Percentiles rank a stretch among this genome's conserved stretches.
phyloP scores from a whole-genome alignment of 331 rosid species.

The Acacia pycnantha region DNA sequence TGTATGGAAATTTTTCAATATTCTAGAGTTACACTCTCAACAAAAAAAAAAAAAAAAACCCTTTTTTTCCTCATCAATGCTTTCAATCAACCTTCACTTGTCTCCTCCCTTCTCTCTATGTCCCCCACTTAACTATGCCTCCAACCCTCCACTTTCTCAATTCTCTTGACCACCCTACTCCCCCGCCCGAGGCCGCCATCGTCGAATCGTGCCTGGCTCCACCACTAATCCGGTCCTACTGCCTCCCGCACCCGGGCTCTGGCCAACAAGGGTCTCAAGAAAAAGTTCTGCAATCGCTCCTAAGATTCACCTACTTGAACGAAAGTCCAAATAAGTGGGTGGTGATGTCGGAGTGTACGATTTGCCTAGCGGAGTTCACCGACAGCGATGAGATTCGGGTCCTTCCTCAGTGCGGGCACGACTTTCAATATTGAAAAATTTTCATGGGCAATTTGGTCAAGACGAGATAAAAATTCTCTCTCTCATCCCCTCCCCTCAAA shows the following conservation, averaged over 20 bases:
- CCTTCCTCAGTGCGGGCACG: slow-evolving; percentile 80
- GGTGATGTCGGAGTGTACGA: slow-evolving; percentile 67
- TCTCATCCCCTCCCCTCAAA: too few relatives aligned
- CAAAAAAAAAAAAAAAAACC: too few relatives aligned
- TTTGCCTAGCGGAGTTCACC: slow-evolving; percentile 63
- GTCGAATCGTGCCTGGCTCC: slow-evolving; percentile 82
- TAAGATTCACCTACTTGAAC: slow-evolving; percentile 49
- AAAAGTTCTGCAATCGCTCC: slow-evolving; percentile 78
- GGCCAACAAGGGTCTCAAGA: slow-evolving; percentile 74
- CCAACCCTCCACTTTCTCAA: slow-evolving; percentile 40
- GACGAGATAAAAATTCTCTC: too few relatives aligned
- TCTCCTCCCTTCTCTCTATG: neutral
- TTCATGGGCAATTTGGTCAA: too few relatives aligned
- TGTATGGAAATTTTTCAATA: too few relatives aligned
- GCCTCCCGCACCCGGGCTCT: slow-evolving; percentile 19
- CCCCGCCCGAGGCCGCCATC: slow-evolving; percentile 61
- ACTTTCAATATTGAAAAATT: slow-evolving; percentile 27
- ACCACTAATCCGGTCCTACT: slow-evolving; percentile 49
- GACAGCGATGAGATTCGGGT: slow-evolving; percentile 75
- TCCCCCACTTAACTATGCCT: slow-evolving; percentile 33
- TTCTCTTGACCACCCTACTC: slow-evolving; percentile 30
- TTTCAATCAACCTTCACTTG: too few relatives aligned
- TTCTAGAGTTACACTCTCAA: too few relatives aligned
- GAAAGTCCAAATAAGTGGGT: slow-evolving; percentile 36
- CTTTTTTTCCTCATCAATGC: too few relatives aligned